These are phyloP conservation scores for Lactifluus echinatus DNA, from an alignment of 768 basidiomycete genomes.

Conservation along the genomic window DNA sequence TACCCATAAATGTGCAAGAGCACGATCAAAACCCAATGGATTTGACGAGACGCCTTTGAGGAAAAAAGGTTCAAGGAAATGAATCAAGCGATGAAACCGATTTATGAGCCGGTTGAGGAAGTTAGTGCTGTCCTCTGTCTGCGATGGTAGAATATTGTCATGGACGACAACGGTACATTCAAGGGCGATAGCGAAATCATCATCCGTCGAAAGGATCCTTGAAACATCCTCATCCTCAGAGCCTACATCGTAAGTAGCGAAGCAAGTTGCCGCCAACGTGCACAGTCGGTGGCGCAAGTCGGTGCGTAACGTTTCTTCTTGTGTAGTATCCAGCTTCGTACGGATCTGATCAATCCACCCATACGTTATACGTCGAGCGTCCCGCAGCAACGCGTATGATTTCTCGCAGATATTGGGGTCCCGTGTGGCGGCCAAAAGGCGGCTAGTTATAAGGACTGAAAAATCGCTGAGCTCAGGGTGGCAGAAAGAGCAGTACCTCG, in stretches of 20 bases:
- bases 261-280: constrained; percentile 4
- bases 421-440: constrained; percentile 1
- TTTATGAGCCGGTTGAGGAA: background rate
- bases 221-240: background rate
- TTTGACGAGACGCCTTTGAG: background rate
- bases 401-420: background rate
- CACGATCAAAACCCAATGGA: background rate
- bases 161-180: constrained; percentile 9
- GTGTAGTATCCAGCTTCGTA: background rate
- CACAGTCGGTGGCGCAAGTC: constrained; percentile 1
- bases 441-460: constrained; percentile 1
- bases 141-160: constrained; percentile 2
- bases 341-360: background rate
- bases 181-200: constrained; percentile 7
- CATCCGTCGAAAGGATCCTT: background rate
- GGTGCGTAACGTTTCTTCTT: background rate
- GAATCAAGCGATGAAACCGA: constrained; percentile 2
- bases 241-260: constrained; percentile 10
- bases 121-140: background rate
- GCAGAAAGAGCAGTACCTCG: no score
- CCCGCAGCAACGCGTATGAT: background rate
- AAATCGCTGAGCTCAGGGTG: background rate
- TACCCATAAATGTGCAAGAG: background rate
- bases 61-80: constrained; percentile 2
- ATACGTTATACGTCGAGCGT: constrained; percentile 2